These are phyloP conservation scores for Zostera marina DNA, from an alignment of 116 monocot species.

Conservation along the genomic window DNA sequence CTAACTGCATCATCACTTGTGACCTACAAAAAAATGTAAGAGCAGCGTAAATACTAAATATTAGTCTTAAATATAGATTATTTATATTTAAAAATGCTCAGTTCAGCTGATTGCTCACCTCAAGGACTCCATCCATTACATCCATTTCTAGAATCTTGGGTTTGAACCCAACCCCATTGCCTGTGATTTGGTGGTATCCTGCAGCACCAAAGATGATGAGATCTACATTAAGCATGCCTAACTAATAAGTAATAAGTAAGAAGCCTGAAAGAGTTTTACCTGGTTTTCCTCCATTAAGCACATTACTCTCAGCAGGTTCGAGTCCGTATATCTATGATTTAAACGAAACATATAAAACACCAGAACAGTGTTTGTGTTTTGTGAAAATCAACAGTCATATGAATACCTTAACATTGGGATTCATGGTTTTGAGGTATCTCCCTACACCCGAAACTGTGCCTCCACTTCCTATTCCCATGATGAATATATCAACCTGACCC, in stretches of 20 bases:
- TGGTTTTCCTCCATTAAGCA: slow-evolving; percentile 93
- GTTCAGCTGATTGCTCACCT: too few species aligned
- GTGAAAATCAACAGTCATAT: not conserved
- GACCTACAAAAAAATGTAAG: slow-evolving; percentile 28
- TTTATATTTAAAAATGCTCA: too few species aligned
- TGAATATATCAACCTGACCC: slow-evolving; percentile 83
- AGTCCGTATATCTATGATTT: slow-evolving; percentile 71
- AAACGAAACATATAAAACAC: not conserved
- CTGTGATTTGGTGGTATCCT: slow-evolving; percentile 90
- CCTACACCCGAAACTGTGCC: slow-evolving; percentile 95
- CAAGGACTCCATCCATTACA: slow-evolving; percentile 90
- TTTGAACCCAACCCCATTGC: slow-evolving; percentile 94
- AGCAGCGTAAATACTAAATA: too few species aligned
- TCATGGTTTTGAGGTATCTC: slow-evolving; percentile 78
- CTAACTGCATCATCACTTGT: slow-evolving; percentile 93
- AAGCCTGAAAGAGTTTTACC: too few species aligned
- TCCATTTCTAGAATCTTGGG: slow-evolving; percentile 93
- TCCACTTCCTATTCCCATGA: slow-evolving; percentile 93
- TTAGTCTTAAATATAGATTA: too few species aligned
- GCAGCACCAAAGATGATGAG: slow-evolving; percentile 2
- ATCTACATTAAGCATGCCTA: too few species aligned
- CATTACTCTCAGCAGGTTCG: slow-evolving; percentile 89
- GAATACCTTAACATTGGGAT: slow-evolving; percentile 63
- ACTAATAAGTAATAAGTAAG: too few species aligned
- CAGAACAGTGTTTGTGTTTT: not conserved